Conservation (phyloP, 768 basidiomycete genomes). For the Boletus vermiculosoides region DNA sequence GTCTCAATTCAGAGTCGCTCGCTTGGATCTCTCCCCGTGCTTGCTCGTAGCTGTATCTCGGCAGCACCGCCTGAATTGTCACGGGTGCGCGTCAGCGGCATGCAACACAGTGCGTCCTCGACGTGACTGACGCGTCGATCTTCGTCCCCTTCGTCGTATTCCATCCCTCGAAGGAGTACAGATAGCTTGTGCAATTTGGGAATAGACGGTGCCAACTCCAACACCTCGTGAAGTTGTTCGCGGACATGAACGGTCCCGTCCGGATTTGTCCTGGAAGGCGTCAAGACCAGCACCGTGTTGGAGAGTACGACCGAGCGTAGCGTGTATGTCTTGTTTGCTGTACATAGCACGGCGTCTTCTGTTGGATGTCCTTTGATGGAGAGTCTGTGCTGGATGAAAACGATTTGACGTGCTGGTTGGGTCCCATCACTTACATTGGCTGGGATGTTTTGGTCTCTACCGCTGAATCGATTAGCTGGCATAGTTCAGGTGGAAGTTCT, state of each 20-base stretch:
- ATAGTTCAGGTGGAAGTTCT: slow-evolving; percentile 72
- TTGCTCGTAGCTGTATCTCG: slow-evolving; percentile 52
- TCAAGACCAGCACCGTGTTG: slow-evolving; percentile 80
- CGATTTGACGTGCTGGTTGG: background rate
- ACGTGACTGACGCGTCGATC: slow-evolving; percentile 34
- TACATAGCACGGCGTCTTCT: slow-evolving; percentile 92
- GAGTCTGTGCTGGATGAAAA: slow-evolving; percentile 41
- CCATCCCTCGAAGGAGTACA: slow-evolving; percentile 56
- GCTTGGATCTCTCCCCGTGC: slow-evolving; percentile 72
- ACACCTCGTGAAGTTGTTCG: slow-evolving; percentile 77
- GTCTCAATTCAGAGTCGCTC: slow-evolving; percentile 70
- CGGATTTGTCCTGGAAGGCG: slow-evolving; percentile 39
- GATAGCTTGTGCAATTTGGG: slow-evolving; percentile 72
- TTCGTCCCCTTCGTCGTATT: slow-evolving; percentile 67
- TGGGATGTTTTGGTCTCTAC: slow-evolving; percentile 31
- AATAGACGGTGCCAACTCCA: slow-evolving; percentile 78
- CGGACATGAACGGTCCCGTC: slow-evolving; percentile 61
- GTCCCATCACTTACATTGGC: slow-evolving; percentile 25
- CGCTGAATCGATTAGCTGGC: slow-evolving; percentile 56
- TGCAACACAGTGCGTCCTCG: background rate
- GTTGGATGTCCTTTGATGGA: slow-evolving; percentile 76
- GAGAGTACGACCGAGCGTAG: slow-evolving; percentile 87
- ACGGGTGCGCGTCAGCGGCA: background rate
- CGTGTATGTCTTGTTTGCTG: slow-evolving; percentile 71
- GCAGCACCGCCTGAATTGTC: slow-evolving; percentile 35